phyloP scores from a whole-genome alignment of 2,329 filamentous ascomycete genomes.

The Rutstroemia sp. region DNA sequence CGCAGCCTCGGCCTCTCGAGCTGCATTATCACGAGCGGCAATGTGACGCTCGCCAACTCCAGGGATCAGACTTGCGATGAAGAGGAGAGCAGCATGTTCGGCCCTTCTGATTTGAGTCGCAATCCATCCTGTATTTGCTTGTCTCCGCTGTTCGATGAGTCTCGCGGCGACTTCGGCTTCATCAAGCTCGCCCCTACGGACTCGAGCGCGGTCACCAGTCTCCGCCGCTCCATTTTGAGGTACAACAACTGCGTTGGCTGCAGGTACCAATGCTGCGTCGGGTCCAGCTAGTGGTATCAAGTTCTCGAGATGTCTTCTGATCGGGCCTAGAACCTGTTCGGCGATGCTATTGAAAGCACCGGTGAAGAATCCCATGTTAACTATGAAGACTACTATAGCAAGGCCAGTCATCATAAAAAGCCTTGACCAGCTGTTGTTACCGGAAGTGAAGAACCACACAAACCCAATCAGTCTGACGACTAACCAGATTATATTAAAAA shows the following conservation, averaged over 20 bases:
- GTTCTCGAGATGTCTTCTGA: constrained; percentile 52
- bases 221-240: constrained; percentile 18
- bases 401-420: constrained; percentile 49
- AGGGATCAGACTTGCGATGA: constrained; percentile 58
- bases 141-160: constrained; percentile 39
- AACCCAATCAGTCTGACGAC: constrained; percentile 50
- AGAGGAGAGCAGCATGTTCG: constrained; percentile 54
- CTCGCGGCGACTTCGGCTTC: constrained; percentile 47
- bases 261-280: constrained; percentile 26
- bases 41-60: constrained; percentile 61
- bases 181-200: constrained; percentile 30
- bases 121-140: constrained; percentile 42
- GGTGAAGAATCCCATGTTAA: constrained; percentile 52
- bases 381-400: constrained; percentile 48
- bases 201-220: constrained; percentile 8
- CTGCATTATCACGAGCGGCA: constrained; percentile 28
- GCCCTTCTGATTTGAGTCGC: constrained; percentile 44
- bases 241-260: constrained; percentile 28
- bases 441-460: constrained; percentile 58
- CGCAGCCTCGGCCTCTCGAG: constrained; percentile 21
- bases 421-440: constrained; percentile 50
- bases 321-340: constrained; percentile 47
- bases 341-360: constrained; percentile 49
- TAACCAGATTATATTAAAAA: constrained; percentile 45
- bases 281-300: constrained; percentile 47